These are phyloP conservation scores for Cylindrotheca closterium DNA, from an alignment of 108 stramenopile genomes.

Conservation along the genomic window DNA sequence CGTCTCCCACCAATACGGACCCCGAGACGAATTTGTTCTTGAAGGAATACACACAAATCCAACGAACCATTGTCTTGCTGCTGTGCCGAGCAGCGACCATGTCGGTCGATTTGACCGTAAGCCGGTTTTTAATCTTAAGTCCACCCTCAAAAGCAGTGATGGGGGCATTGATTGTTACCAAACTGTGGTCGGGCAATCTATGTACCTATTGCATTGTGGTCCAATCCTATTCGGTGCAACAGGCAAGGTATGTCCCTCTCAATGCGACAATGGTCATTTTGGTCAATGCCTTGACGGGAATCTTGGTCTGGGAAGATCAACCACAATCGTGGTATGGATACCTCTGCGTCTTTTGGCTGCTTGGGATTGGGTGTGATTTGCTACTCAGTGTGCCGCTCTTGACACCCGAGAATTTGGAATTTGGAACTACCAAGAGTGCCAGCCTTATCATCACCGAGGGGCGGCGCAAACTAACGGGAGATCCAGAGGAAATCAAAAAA, in stretches of 20 bases:
- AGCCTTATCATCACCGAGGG: slow-evolving; percentile 4
- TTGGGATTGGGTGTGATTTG: slow-evolving; percentile 32
- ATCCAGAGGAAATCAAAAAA: background rate
- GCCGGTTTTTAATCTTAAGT: slow-evolving; percentile 15
- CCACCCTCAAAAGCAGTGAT: slow-evolving; percentile 6
- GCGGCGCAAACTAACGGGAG: too few relatives aligned
- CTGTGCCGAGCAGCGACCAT: slow-evolving; percentile 28
- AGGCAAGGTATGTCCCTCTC: slow-evolving; percentile 32
- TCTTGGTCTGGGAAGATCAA: slow-evolving; percentile 47
- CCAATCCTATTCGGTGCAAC: slow-evolving; percentile 35
- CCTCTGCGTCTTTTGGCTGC: slow-evolving; percentile 24
- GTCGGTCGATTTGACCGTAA: slow-evolving; percentile 31
- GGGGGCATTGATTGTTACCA: slow-evolving; percentile 17
- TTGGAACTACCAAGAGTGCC: slow-evolving; percentile 13
- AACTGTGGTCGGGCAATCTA: slow-evolving; percentile 21
- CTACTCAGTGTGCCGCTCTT: slow-evolving; percentile 29
- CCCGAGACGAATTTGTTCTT: background rate
- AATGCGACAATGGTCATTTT: slow-evolving; percentile 34
- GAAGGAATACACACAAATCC: background rate
- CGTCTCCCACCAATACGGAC: background rate
- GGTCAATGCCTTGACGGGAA: slow-evolving; percentile 38
- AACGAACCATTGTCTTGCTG: slow-evolving; percentile 18
- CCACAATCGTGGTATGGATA: slow-evolving; percentile 36
- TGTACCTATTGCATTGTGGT: slow-evolving; percentile 38
- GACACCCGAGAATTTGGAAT: slow-evolving; percentile 31